These are phyloP conservation scores for Russula sp. DNA, from an alignment of 768 basidiomycete genomes.

Conservation along the genomic window DNA sequence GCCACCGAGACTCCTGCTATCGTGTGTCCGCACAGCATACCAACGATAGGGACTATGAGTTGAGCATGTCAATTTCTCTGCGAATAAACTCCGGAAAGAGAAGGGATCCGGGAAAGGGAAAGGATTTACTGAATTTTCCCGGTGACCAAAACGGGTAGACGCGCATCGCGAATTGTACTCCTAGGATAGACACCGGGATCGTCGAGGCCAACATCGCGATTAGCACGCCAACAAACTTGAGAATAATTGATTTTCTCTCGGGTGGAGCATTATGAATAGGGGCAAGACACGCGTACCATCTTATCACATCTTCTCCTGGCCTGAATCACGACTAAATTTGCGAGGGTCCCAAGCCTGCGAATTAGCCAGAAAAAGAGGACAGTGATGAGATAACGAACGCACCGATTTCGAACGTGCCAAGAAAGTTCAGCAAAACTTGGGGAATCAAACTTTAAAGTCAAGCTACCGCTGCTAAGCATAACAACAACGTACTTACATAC, in stretches of 20 bases:
- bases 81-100: background rate
- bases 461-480: background rate
- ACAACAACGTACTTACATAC: conserved; percentile 51
- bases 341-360: background rate
- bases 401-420: conserved; percentile 73
- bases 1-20: conserved; percentile 75
- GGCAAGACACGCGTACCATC: conserved; percentile 51
- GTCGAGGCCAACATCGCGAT: conserved; percentile 69
- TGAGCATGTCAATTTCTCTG: background rate
- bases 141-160: conserved; percentile 81
- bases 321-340: conserved; percentile 65
- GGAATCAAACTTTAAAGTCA: background rate
- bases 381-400: conserved; percentile 40
- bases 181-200: conserved; percentile 75
- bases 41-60: conserved; percentile 67
- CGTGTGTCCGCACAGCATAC: conserved; percentile 82
- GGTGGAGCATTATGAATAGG: background rate
- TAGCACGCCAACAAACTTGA: conserved; percentile 63
- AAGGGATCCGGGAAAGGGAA: conserved; percentile 1
- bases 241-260: background rate
- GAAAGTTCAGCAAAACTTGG: conserved; percentile 67
- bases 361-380: background rate
- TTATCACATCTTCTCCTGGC: conserved; percentile 64
- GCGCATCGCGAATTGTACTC: conserved; percentile 74
- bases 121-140: conserved; percentile 43